phyloP scores from a whole-genome alignment of 2,329 filamentous ascomycete genomes.

The Xylaria digitata region DNA sequence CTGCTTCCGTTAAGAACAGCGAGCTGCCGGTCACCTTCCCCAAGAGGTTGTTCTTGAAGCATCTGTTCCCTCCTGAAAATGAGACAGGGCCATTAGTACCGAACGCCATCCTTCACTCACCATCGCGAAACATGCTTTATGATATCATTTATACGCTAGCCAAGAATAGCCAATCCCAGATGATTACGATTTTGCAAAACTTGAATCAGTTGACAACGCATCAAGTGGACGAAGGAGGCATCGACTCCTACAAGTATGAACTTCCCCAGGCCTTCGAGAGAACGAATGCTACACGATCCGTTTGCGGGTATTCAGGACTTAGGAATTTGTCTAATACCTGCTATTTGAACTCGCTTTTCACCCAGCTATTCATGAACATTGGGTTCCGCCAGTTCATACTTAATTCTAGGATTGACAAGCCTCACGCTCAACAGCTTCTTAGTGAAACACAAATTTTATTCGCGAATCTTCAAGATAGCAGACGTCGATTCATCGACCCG shows the following conservation, averaged over 20 bases:
- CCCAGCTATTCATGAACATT: slow-evolving; percentile 95
- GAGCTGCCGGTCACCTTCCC: slow-evolving; percentile 49
- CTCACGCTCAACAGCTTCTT: slow-evolving; percentile 73
- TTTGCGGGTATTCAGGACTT: slow-evolving; percentile 88
- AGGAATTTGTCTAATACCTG: slow-evolving; percentile 95
- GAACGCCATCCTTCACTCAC: slow-evolving; percentile 61
- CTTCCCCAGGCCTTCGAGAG: slow-evolving; percentile 72
- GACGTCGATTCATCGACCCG: slow-evolving; percentile 78
- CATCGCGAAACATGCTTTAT: slow-evolving; percentile 69
- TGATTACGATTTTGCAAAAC: slow-evolving; percentile 62
- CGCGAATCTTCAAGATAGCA: slow-evolving; percentile 84
- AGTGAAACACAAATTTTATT: slow-evolving; percentile 84
- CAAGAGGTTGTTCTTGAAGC: slow-evolving; percentile 68
- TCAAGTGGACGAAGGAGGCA: slow-evolving; percentile 57
- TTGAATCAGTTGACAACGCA: slow-evolving; percentile 62
- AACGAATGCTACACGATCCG: slow-evolving; percentile 74
- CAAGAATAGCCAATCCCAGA: slow-evolving; percentile 61
- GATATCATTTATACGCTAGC: slow-evolving; percentile 69
- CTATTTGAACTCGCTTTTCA: slow-evolving; percentile 94
- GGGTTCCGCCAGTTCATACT: slow-evolving; percentile 89
- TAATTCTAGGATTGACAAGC: slow-evolving; percentile 66
- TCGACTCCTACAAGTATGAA: slow-evolving; percentile 69
- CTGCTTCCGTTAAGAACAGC: slow-evolving; percentile 39
- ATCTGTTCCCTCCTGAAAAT: slow-evolving; percentile 71
- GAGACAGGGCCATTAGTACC: slow-evolving; percentile 49